These are phyloP conservation scores for Solanum bukasovii DNA, from an alignment of 257 asterid genomes.

Conservation along the genomic window DNA sequence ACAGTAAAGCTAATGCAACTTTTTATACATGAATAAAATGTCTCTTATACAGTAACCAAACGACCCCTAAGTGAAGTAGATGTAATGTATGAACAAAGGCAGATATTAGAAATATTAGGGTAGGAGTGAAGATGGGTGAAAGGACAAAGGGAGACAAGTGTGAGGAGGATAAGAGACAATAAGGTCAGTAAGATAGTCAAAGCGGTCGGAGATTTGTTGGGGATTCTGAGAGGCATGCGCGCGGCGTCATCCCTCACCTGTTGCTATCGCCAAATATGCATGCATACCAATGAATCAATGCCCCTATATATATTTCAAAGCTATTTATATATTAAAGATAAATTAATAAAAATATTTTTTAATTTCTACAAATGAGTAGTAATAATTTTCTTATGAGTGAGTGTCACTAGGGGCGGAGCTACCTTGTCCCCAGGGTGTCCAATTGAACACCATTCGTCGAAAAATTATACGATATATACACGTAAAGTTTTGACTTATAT, in stretches of 20 bases:
- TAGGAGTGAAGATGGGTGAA: not conserved
- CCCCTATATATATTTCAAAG: not conserved
- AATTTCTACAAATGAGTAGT: too few relatives aligned
- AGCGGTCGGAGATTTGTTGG: constrained; percentile 5
- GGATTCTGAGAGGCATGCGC: constrained; percentile 21
- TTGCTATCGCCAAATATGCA: not conserved
- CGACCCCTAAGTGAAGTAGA: not conserved
- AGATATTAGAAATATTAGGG: not conserved
- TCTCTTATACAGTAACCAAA: too few relatives aligned
- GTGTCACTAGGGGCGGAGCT: too few relatives aligned
- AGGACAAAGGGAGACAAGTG: not conserved
- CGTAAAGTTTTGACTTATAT: too few relatives aligned
- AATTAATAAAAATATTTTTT: too few relatives aligned
- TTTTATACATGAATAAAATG: too few relatives aligned
- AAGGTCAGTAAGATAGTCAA: constrained; percentile 7
- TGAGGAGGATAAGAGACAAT: not conserved
- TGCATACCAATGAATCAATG: not conserved
- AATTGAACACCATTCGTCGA: too few relatives aligned
- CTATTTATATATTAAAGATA: too few relatives aligned
- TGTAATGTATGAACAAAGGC: not conserved
- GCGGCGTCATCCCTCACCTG: constrained; percentile 10
- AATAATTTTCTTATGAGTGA: too few relatives aligned
- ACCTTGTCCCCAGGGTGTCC: too few relatives aligned
- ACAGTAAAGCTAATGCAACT: too few relatives aligned
- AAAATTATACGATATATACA: too few relatives aligned